Percentiles rank a stretch among this genome's conserved stretches.
Evolutionary conservation across 352 stramenopile genomes (phyloP).

Genomic region (Globisporangium irregulare): DNA sequence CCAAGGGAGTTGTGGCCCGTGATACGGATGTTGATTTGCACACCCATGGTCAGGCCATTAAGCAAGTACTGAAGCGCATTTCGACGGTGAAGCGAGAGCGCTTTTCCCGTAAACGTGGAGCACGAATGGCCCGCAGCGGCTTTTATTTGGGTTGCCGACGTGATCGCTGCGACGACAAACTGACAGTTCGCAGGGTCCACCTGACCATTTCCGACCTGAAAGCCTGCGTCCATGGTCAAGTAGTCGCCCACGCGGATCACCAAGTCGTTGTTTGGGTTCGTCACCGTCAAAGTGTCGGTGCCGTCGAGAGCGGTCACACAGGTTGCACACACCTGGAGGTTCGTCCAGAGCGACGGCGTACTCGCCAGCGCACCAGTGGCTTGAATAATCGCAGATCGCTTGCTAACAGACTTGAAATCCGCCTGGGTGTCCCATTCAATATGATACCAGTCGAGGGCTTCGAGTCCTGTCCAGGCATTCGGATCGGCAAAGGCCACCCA

Average conservation of each 20-base stretch:
- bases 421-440: slow-evolving; percentile 88
- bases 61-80: slow-evolving; percentile 76
- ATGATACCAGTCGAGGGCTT: slow-evolving; percentile 82
- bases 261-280: slow-evolving; percentile 28
- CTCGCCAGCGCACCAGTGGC: slow-evolving; percentile 8
- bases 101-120: slow-evolving; percentile 33
- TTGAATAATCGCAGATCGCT: slow-evolving; percentile 35
- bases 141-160: slow-evolving; percentile 25
- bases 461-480: slow-evolving; percentile 67
- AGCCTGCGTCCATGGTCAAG: slow-evolving; percentile 44
- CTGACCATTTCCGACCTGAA: neutral
- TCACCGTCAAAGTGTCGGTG: slow-evolving; percentile 25
- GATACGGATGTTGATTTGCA: slow-evolving; percentile 87
- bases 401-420: slow-evolving; percentile 52
- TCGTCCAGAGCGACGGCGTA: slow-evolving; percentile 43
- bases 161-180: slow-evolving; percentile 35
- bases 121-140: slow-evolving; percentile 48
- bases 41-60: slow-evolving; percentile 83
- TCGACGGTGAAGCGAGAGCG: slow-evolving; percentile 47
- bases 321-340: slow-evolving; percentile 34
- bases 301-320: slow-evolving; percentile 42
- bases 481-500: slow-evolving; percentile 65
- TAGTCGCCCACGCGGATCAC: slow-evolving; percentile 32
- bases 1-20: slow-evolving; percentile 91
- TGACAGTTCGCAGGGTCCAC: slow-evolving; percentile 44